A percentile compares a stretch with the other conserved stretches of the same genome.
Evolutionary conservation across 2,329 filamentous ascomycete genomes (phyloP).

Genomic region (Pochonia chlamydosporia): DNA sequence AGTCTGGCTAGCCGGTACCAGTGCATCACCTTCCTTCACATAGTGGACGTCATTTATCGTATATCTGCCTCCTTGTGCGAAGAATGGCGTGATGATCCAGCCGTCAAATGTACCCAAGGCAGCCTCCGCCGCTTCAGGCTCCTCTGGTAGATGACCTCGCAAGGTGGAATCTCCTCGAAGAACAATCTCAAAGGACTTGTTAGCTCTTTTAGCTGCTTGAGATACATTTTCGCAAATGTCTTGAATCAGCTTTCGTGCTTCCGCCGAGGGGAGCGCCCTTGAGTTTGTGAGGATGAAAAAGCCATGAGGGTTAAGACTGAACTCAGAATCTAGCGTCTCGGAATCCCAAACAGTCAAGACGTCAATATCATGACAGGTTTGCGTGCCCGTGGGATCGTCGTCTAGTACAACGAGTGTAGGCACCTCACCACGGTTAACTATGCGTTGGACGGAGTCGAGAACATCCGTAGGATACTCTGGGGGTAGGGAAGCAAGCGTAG

Average conservation of each 20-base stretch:
- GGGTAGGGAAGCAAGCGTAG: constrained; percentile 18
- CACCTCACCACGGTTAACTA: constrained; percentile 15
- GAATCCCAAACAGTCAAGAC: constrained; percentile 50
- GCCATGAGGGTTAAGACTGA: constrained; percentile 32
- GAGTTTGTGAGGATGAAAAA: constrained; percentile 58
- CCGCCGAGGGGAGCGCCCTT: constrained; percentile 41
- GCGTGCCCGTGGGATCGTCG: constrained; percentile 54
- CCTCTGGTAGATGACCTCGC: constrained; percentile 48
- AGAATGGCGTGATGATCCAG: constrained; percentile 51
- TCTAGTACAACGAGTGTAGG: constrained; percentile 38
- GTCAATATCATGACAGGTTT: constrained; percentile 52
- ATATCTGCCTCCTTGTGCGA: constrained; percentile 48
- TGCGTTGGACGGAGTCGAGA: constrained; percentile 12
- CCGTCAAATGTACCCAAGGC: constrained; percentile 43
- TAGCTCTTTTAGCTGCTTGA: constrained; percentile 32
- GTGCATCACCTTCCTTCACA: constrained; percentile 41
- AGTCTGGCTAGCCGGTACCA: constrained; percentile 39
- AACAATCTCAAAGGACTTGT: constrained; percentile 44
- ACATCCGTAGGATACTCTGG: constrained; percentile 16
- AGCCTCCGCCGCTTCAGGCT: constrained; percentile 44
- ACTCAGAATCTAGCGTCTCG: constrained; percentile 36
- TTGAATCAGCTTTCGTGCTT: constrained; percentile 38
- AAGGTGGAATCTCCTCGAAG: constrained; percentile 50
- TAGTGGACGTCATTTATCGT: constrained; percentile 53
- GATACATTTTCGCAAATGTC: constrained; percentile 45